These are phyloP conservation scores for Papiliotrema nemorosa DNA, from an alignment of 1,284 basidiomycete species.

Conservation along the genomic window DNA sequence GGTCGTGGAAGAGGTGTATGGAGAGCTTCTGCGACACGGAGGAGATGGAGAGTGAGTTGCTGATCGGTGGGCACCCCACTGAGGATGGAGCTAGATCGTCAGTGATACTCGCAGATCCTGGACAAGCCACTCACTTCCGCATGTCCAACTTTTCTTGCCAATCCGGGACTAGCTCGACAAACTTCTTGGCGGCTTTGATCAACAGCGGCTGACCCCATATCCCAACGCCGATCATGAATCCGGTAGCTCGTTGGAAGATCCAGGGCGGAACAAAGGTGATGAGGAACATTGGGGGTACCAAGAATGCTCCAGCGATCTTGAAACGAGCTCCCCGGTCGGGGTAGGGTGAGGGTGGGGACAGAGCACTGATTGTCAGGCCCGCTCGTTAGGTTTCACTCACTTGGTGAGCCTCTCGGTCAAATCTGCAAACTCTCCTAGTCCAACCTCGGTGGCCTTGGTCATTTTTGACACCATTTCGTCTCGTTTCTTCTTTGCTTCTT, in stretches of 20 bases:
- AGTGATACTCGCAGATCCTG: background rate
- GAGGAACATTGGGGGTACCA: slow-evolving; percentile 45
- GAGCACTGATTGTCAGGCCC: slow-evolving; percentile 27
- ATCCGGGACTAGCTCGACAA: slow-evolving; percentile 52
- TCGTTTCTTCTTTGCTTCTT: slow-evolving; percentile 48
- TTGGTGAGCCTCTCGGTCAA: slow-evolving; percentile 46
- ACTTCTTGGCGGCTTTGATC: slow-evolving; percentile 45
- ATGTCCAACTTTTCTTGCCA: slow-evolving; percentile 53
- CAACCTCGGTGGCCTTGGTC: slow-evolving; percentile 48
- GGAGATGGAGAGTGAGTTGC: slow-evolving; percentile 56
- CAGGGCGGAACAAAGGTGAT: slow-evolving; percentile 51
- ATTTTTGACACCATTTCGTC: slow-evolving; percentile 47
- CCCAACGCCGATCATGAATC: slow-evolving; percentile 53
- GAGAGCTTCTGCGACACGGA: slow-evolving; percentile 53
- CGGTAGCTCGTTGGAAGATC: slow-evolving; percentile 50
- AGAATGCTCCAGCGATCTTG: slow-evolving; percentile 47
- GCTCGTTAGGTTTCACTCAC: slow-evolving; percentile 27
- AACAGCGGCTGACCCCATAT: slow-evolving; percentile 58
- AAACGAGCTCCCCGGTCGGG: slow-evolving; percentile 47
- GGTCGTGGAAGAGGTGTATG: slow-evolving; percentile 44
- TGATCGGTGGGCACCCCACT: slow-evolving; percentile 58
- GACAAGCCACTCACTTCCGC: slow-evolving; percentile 46
- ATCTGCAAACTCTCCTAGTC: slow-evolving; percentile 47
- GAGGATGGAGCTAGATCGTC: slow-evolving; percentile 50
- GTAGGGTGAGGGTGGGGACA: slow-evolving; percentile 47